These are phyloP conservation scores for Cystobasidium slooffiae DNA, from an alignment of 1,284 basidiomycete species.

Conservation along the genomic window DNA sequence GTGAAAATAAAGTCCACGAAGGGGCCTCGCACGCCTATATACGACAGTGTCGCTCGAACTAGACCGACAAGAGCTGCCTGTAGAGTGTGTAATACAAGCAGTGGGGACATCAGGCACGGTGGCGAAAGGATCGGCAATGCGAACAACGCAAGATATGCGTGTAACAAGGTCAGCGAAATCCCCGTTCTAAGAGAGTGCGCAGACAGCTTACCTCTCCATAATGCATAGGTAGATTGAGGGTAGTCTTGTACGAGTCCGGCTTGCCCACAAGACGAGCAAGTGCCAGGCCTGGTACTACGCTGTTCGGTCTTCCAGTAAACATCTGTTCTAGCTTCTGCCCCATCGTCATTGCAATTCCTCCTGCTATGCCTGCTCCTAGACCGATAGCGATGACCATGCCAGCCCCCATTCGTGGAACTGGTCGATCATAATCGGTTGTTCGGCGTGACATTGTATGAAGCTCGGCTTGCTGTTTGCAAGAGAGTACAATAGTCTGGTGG, in stretches of 20 bases:
- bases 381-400: not conserved
- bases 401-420: not conserved
- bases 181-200: not conserved
- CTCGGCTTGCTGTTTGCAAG: too few species aligned
- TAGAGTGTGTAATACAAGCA: not conserved
- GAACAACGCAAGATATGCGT: too few species aligned
- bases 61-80: not conserved
- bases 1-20: not conserved
- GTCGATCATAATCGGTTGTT: constrained; percentile 7
- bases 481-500: too few species aligned
- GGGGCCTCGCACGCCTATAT: not conserved
- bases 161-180: too few species aligned
- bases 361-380: not conserved
- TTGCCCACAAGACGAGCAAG: not conserved
- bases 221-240: constrained; percentile 4
- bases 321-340: constrained; percentile 8
- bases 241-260: constrained; percentile 1
- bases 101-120: not conserved
- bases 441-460: not conserved
- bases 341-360: constrained; percentile 3
- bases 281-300: not conserved
- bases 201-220: not conserved
- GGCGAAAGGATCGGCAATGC: too few species aligned
- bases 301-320: not conserved
- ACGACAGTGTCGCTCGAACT: not conserved